Conservation (phyloP, 2,329 filamentous ascomycete genomes). For the Epicoccum sorghinum region DNA sequence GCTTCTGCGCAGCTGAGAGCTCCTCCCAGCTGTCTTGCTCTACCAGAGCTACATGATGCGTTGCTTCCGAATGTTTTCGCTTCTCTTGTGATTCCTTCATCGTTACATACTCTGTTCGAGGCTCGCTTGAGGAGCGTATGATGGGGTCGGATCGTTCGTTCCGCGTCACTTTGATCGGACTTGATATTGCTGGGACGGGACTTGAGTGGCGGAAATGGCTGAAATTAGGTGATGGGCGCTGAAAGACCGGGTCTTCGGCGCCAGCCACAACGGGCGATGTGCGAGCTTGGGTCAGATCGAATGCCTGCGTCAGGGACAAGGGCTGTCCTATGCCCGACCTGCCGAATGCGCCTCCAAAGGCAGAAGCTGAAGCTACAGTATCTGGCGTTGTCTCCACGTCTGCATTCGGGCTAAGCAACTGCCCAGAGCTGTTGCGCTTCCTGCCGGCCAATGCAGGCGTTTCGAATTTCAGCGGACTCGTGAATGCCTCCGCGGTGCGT, state of each 20-base stretch:
- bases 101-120: constrained; percentile 51
- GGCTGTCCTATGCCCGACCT: constrained; percentile 28
- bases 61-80: constrained; percentile 31
- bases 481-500: constrained; percentile 25
- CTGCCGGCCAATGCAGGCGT: constrained; percentile 51
- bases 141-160: constrained; percentile 28
- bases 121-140: constrained; percentile 47
- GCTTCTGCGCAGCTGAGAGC: constrained; percentile 26
- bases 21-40: constrained; percentile 42
- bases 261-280: constrained; percentile 51
- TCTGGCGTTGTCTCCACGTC: constrained; percentile 51
- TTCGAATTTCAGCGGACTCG: constrained; percentile 46
- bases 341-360: constrained; percentile 37
- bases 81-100: constrained; percentile 54
- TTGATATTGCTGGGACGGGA: constrained; percentile 45
- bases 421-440: constrained; percentile 49
- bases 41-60: constrained; percentile 18
- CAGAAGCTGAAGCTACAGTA: constrained; percentile 42
- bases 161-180: constrained; percentile 43
- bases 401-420: constrained; percentile 48
- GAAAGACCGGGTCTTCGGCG: constrained; percentile 52
- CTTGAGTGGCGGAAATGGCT: constrained; percentile 45
- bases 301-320: constrained; percentile 55
- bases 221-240: constrained; percentile 55
- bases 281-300: constrained; percentile 53